phyloP scores from a whole-genome alignment of 495 filamentous ascomycete genomes.

The Neurospora sp. region DNA sequence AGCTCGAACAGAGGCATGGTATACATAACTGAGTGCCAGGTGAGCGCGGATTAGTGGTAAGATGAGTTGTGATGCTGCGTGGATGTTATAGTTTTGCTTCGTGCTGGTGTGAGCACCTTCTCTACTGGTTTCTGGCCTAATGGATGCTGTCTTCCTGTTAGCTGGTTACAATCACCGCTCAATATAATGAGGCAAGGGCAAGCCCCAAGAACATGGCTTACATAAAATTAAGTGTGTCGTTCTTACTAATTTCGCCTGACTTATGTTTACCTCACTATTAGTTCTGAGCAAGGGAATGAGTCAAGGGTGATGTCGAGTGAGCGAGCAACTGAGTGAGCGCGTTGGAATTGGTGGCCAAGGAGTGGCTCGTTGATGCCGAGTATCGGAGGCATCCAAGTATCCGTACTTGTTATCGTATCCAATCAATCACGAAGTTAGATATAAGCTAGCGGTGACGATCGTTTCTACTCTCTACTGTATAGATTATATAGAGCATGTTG shows the following conservation, averaged over 20 bases:
- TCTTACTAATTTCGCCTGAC: neutral
- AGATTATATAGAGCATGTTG: neutral
- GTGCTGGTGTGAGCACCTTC: neutral
- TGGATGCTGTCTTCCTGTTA: neutral
- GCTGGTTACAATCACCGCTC: neutral
- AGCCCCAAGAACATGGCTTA: neutral
- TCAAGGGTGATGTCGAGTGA: neutral
- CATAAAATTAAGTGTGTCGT: neutral
- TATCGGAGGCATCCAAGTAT: neutral
- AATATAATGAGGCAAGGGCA: neutral
- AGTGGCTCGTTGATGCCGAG: neutral
- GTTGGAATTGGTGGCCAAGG: neutral
- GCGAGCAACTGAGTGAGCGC: neutral
- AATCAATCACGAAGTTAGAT: neutral
- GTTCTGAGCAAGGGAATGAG: neutral
- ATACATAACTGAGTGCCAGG: neutral
- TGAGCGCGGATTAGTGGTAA: neutral
- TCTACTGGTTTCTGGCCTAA: neutral
- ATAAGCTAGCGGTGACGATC: neutral
- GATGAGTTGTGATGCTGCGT: neutral
- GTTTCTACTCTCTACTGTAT: neutral
- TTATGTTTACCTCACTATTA: neutral
- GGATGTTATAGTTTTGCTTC: neutral
- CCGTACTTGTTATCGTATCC: neutral
- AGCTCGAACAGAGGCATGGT: constrained; percentile 34